Conservation (phyloP, 371 early-diverging fungal genomes). For the Fennellomyces sp. region DNA sequence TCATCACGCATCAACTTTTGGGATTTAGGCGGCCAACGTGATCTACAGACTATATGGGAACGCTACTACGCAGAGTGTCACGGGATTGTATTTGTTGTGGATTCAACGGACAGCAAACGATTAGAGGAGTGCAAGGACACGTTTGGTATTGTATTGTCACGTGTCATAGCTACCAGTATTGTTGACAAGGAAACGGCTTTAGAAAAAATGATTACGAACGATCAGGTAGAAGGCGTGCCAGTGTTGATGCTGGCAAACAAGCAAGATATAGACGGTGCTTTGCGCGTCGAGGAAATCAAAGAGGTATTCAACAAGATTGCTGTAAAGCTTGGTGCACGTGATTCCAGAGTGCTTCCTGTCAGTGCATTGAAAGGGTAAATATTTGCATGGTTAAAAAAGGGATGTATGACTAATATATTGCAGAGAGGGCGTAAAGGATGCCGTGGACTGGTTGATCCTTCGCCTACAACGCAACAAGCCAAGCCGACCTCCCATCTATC, state of each 20-base stretch:
- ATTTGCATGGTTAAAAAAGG: background rate
- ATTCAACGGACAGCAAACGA: constrained; percentile 79
- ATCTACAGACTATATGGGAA: constrained; percentile 90
- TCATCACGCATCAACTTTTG: constrained; percentile 81
- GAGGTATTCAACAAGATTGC: constrained; percentile 92
- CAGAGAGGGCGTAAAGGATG: constrained; percentile 84
- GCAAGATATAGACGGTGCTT: constrained; percentile 78
- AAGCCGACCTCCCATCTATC: constrained; percentile 77
- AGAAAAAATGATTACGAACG: constrained; percentile 77
- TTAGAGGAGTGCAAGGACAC: constrained; percentile 81
- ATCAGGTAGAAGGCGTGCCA: constrained; percentile 86
- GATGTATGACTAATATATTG: too few species aligned
- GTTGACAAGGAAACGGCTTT: constrained; percentile 3
- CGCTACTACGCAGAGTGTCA: constrained; percentile 95
- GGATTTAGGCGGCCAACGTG: constrained; percentile 94
- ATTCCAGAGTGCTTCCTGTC: constrained; percentile 70
- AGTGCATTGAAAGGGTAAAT: constrained; percentile 84
- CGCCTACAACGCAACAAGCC: constrained; percentile 81
- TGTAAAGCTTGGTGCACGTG: constrained; percentile 75
- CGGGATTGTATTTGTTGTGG: constrained; percentile 92
- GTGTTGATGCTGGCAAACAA: constrained; percentile 95
- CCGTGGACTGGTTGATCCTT: constrained; percentile 83
- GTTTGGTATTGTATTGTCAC: constrained; percentile 63
- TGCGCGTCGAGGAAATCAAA: constrained; percentile 85
- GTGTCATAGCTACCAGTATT: background rate